Evolutionary conservation across 2,329 filamentous ascomycete species (phyloP), one percentile per base, ranked within the genome.

Genomic region (Trichoderma semiorbis): DNA sequence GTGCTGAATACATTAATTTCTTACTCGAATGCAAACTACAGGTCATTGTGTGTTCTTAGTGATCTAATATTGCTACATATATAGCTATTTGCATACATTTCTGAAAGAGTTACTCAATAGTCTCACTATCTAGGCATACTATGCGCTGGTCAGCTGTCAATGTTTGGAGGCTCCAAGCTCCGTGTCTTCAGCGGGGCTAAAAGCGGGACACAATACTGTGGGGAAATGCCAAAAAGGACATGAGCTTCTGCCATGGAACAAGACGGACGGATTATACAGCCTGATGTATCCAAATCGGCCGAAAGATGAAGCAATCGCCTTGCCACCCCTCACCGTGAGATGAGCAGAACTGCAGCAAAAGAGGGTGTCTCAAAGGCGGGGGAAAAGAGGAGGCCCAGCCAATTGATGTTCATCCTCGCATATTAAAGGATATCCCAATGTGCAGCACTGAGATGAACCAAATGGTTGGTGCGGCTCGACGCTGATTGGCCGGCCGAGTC

Each of bases 371-470:
- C 28, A 36, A 34, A 34, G 32, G 32, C 32, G 63, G 32, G 30
- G 43, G 12, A 21, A 58, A 67, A 43, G 64, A 67, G 64, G 64
- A 67, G 64, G 32, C 18, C 50, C 11, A 67, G 34, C 50, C 64
- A 67, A 67, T 67, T n/a, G n/a, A 7, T 6, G 18, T 21, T 36
- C 16, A 36, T 8, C 24, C 50, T 67, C 24, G 8, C 7, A 64
- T 21, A 30, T 14, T 32, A 26, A 39, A 28, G 5, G 24, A 43
- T 10, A 63, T 28, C 28, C 14, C 24, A 16, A 28, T 26, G 32
- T 32, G 24, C 34, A 34, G 43, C 16, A 47, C 16, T 47, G 39
- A 50, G 36, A 39, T 36, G 34, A 36, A 14, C 14, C 8, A 26
- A 62, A 39, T 39, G 60, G 53, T 36, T 68, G 55, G 34, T 32